Evolutionary conservation across 2,329 filamentous ascomycete species (phyloP).

Genomic region (Penicillium sp.): DNA sequence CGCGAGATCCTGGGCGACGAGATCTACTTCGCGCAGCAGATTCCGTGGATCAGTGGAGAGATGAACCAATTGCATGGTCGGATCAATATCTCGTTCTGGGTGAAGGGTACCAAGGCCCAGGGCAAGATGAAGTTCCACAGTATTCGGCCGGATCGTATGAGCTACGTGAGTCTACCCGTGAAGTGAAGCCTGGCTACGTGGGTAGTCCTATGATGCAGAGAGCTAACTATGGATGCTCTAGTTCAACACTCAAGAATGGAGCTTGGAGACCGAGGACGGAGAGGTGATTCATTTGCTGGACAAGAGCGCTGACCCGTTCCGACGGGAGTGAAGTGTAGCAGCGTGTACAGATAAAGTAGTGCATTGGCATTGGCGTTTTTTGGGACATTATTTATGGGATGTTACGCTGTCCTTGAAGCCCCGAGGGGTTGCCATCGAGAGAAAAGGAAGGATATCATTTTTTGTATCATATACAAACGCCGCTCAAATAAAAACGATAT

Average conservation of each 20-base stretch:
- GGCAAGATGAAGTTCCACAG: conserved; percentile 82
- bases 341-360: conserved; percentile 31
- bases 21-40: conserved; percentile 76
- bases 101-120: conserved; percentile 72
- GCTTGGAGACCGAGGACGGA: conserved; percentile 68
- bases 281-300: conserved; percentile 74
- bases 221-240: conserved; percentile 30
- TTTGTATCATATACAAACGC: conserved; percentile 44
- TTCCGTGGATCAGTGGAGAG: conserved; percentile 81
- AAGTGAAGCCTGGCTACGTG: background rate
- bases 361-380: conserved; percentile 29
- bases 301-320: conserved; percentile 70
- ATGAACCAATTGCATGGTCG: conserved; percentile 92
- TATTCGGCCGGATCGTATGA: conserved; percentile 66
- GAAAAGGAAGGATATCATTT: conserved; percentile 39
- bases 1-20: conserved; percentile 81
- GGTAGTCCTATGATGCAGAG: background rate
- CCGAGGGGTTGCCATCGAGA: conserved; percentile 1
- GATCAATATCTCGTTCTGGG: conserved; percentile 84
- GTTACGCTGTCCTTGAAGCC: conserved; percentile 7
- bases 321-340: conserved; percentile 42
- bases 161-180: conserved; percentile 51
- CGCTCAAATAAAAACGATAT: conserved; percentile 36
- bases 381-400: conserved; percentile 13
- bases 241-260: conserved; percentile 93